phyloP scores from a whole-genome alignment of 257 asterid species.

The Nicotiana otophora region DNA sequence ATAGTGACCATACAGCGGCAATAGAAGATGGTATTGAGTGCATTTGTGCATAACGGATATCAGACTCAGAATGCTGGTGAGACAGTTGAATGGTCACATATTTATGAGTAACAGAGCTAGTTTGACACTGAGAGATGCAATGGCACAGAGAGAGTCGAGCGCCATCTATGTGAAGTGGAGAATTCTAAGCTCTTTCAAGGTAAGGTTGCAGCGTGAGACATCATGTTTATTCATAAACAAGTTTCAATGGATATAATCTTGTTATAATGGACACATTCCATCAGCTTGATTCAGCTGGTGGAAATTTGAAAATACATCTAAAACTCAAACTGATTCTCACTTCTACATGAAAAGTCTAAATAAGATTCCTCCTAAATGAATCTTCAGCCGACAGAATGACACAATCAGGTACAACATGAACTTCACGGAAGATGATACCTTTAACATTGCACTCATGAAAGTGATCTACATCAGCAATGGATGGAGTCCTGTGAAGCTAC shows the following conservation, averaged over 20 bases:
- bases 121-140: background rate
- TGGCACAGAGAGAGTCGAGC: background rate
- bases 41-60: background rate
- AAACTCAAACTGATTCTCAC: background rate
- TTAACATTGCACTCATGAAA: background rate
- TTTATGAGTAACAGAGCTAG: background rate
- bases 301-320: background rate
- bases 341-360: background rate
- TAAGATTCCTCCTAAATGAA: slow-evolving; percentile 1
- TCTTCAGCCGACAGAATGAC: background rate
- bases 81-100: background rate
- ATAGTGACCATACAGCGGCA: too few species aligned
- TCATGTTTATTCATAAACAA: background rate
- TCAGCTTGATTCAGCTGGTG: background rate
- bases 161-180: background rate
- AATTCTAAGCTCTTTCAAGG: background rate
- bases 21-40: background rate
- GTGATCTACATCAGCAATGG: background rate
- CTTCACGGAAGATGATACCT: background rate
- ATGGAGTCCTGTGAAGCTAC: background rate
- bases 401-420: background rate
- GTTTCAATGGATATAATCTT: background rate
- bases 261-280: background rate
- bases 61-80: too few species aligned
- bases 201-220: background rate